Evolutionary conservation across 2,329 filamentous ascomycete species (phyloP).

Genomic region (Incumbomyces delicatus): DNA sequence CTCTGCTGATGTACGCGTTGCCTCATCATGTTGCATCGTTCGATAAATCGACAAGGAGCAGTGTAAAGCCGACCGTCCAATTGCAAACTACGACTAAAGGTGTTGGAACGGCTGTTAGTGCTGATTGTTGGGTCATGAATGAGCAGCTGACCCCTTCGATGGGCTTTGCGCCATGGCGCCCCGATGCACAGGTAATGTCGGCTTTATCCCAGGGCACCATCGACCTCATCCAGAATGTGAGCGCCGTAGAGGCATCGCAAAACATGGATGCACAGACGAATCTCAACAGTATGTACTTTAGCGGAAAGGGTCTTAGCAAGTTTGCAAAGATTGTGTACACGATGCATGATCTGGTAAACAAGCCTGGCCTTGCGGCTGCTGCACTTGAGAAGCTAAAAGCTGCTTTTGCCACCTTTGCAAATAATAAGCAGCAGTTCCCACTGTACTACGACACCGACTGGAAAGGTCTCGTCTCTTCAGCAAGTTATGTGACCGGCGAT

Average conservation of each 20-base stretch:
- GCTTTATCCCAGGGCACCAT: constrained; percentile 42
- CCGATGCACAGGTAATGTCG: constrained; percentile 28
- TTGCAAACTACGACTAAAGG: constrained; percentile 83
- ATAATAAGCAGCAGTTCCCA: constrained; percentile 57
- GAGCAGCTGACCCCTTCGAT: constrained; percentile 69
- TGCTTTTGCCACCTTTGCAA: constrained; percentile 56
- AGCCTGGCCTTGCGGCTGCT: constrained; percentile 46
- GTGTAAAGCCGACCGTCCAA: constrained; percentile 42
- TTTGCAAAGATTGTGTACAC: constrained; percentile 62
- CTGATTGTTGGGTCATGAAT: constrained; percentile 65
- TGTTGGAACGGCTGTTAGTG: constrained; percentile 59
- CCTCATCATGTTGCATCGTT: constrained; percentile 79
- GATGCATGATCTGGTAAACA: constrained; percentile 52
- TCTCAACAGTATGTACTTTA: constrained; percentile 83
- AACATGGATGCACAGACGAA: constrained; percentile 65
- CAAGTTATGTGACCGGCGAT: constrained; percentile 60
- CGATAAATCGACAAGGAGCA: constrained; percentile 43
- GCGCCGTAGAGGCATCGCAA: constrained; percentile 64
- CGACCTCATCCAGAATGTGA: constrained; percentile 49
- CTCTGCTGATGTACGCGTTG: constrained; percentile 74
- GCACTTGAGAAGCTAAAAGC: constrained; percentile 54
- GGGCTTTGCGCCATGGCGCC: constrained; percentile 69
- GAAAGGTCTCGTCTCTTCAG: constrained; percentile 72
- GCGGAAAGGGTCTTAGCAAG: constrained; percentile 75
- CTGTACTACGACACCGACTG: constrained; percentile 52